Evolutionary conservation across 805 yeast species (phyloP).

Genomic region (Candida incommunis): DNA sequence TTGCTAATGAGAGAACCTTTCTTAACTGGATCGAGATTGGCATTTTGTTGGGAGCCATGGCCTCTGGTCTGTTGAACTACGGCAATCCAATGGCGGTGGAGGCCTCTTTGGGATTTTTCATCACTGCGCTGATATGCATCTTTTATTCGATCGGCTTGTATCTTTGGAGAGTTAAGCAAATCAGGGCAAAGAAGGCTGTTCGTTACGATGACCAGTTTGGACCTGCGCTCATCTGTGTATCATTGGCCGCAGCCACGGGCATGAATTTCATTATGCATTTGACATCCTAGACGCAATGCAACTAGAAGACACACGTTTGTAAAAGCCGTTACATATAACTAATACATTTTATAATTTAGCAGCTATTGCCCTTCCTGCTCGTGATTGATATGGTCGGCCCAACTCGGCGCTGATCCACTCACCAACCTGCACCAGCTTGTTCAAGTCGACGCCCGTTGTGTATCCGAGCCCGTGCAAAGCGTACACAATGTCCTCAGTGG

Average conservation of each 20-base stretch:
- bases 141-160: conserved; percentile 60
- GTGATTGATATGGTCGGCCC: conserved; percentile 6
- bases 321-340: background rate
- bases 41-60: conserved; percentile 76
- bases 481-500: conserved; percentile 21
- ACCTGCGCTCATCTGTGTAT: conserved; percentile 67
- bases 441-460: conserved; percentile 17
- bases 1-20: conserved; percentile 93
- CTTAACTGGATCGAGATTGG: conserved; percentile 89
- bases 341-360: background rate
- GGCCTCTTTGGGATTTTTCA: conserved; percentile 76
- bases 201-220: conserved; percentile 82
- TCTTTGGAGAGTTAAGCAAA: conserved; percentile 67
- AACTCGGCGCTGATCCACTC: conserved; percentile 15
- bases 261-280: conserved; percentile 24
- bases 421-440: conserved; percentile 14
- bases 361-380: background rate
- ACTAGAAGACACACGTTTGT: too few relatives aligned
- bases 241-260: conserved; percentile 54
- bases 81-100: conserved; percentile 65
- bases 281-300: conserved; percentile 8
- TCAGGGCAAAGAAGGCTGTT: conserved; percentile 69
- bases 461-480: conserved; percentile 17
- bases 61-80: conserved; percentile 71
- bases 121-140: conserved; percentile 64